Conservation (phyloP, 169 alveolate genomes). For the Cryptosporidium sp. region DNA sequence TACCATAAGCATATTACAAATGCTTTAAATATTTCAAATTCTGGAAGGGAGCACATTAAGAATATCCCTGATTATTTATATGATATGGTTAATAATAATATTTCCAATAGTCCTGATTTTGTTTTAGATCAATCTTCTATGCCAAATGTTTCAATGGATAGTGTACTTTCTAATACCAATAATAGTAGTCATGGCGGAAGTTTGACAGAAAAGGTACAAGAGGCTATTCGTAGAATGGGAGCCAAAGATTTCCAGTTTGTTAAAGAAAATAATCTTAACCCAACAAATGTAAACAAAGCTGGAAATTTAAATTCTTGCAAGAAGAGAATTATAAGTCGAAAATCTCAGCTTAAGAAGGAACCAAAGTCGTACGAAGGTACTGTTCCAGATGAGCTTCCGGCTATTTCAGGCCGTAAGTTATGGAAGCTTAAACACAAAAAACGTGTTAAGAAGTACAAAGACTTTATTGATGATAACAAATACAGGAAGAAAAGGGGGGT, state of each 20-base stretch:
- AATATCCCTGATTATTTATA: conserved; percentile 44
- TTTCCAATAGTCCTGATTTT: conserved; percentile 7
- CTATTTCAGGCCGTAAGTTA: conserved; percentile 79
- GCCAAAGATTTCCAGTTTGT: conserved; percentile 61
- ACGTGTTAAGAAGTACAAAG: conserved; percentile 58
- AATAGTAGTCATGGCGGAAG: not conserved
- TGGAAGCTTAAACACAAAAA: conserved; percentile 80
- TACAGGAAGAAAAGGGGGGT: conserved; percentile 25
- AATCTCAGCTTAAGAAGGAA: conserved; percentile 77
- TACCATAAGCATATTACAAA: conserved; percentile 62
- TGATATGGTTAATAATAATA: conserved; percentile 32
- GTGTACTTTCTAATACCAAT: conserved; percentile 2
- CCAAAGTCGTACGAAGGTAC: conserved; percentile 74
- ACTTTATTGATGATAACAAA: conserved; percentile 55
- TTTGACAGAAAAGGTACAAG: conserved; percentile 51
- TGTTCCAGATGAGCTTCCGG: conserved; percentile 79
- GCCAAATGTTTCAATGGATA: conserved; percentile 5
- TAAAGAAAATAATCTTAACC: conserved; percentile 24
- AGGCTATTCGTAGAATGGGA: conserved; percentile 61
- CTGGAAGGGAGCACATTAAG: conserved; percentile 63
- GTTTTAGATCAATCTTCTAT: not conserved
- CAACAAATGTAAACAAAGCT: conserved; percentile 8
- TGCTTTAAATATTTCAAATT: conserved; percentile 33
- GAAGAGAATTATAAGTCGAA: conserved; percentile 39
- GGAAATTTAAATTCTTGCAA: not conserved